Base-by-base conservation (phyloP, 768 basidiomycete species). In the Sistotremastrum suecicum region DNA sequence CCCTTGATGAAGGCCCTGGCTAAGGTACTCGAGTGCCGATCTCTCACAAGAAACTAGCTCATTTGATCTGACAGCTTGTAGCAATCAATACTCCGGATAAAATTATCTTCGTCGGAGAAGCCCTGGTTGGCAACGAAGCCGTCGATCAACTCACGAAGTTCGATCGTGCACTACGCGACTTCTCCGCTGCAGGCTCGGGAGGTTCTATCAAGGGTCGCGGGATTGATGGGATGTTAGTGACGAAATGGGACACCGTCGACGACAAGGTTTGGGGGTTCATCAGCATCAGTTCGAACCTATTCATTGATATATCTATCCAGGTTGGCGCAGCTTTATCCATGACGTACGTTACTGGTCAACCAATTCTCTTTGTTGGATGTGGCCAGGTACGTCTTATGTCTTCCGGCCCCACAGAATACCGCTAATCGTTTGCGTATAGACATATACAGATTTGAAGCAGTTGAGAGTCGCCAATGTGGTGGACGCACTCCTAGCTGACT, bases 241-340 rank as follows among this genome's bases (percentile, higher is more conserved):
- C 95, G 33, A 99, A 99, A 63, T 98, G 95, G 83, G 95, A 99
- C 57, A 98, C 94, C 1, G 95, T 98, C 20, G 89, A 91, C 56
- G 89, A 92, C 65, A 92, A 92, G 75, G 92, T 85, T 46, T 45
- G 73, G 61, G 4, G 3, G 20, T 8, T 2, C 30, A 28, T 49
- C 31, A 30, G 31, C 29, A 12, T 34, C 34, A 40, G 28, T 30
- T 5, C 28, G 32, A 7, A 9, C 30, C 5, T 2, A 4, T 50
- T 29, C 37, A 29, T 42, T 42, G 33, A 7, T 39, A 35, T 48
- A 28, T 41, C n/a, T n/a, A n/a, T 41, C 2, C 56, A 95, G 92
- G 94, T 99, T 43, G 95, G 95, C 34, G 95, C 95, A 5, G 95
- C 95, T 6, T 71, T 99, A 44, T 95, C 90, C 3, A 98, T 99